A percentile compares a stretch with the other conserved stretches of the same genome.
phyloP scores from a whole-genome alignment of 2,329 filamentous ascomycete genomes.

The Neonectria coccinea region DNA sequence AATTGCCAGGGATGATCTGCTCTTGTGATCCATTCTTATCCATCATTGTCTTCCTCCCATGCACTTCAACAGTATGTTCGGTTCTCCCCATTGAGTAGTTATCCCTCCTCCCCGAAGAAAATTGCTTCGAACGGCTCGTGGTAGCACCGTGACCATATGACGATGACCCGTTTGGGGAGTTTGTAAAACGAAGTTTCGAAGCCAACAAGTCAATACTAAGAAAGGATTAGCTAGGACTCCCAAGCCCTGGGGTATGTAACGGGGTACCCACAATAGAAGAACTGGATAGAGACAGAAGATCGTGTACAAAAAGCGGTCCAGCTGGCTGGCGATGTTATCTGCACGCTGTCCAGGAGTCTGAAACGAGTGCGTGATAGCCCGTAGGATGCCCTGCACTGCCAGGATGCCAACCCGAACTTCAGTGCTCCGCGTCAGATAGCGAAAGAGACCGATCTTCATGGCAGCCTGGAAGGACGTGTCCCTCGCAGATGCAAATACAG shows the following conservation, averaged over 20 bases:
- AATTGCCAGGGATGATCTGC: constrained; percentile 29
- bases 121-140: neutral
- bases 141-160: constrained; percentile 1
- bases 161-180: constrained; percentile 5
- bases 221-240: neutral
- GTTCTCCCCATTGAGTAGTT: constrained; percentile 9
- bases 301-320: constrained; percentile 55
- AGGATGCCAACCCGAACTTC: constrained; percentile 53
- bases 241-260: rapidly evolving
- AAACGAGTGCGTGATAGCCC: constrained; percentile 55
- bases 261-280: constrained; percentile 50
- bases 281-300: constrained; percentile 55
- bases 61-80: constrained; percentile 26
- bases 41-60: constrained; percentile 18
- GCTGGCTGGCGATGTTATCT: constrained; percentile 50
- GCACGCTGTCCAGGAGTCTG: constrained; percentile 52
- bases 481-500: constrained; percentile 49
- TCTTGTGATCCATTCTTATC: constrained; percentile 34
- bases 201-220: constrained; percentile 49
- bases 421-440: constrained; percentile 52
- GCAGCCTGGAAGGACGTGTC: constrained; percentile 39
- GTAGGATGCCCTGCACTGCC: constrained; percentile 51
- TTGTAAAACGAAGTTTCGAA: constrained; percentile 46
- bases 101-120: neutral
- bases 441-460: constrained; percentile 50